phyloP scores from a whole-genome alignment of 2,329 filamentous ascomycete species.

The Aureobasidium pullulans region DNA sequence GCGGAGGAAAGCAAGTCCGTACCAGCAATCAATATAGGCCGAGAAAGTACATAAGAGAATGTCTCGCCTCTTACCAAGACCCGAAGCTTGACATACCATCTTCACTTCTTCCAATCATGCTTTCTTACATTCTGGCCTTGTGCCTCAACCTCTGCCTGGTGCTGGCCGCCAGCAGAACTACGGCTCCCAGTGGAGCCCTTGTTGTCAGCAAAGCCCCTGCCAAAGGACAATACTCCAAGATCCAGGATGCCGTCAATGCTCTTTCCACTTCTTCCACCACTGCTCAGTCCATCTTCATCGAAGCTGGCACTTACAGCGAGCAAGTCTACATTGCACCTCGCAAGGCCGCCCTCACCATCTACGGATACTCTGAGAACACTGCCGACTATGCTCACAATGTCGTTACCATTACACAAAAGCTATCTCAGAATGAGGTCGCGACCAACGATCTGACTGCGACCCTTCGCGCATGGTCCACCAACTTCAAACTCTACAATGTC shows the following conservation, averaged over 20 bases:
- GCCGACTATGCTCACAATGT: conserved; percentile 48
- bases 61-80: neutral
- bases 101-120: neutral
- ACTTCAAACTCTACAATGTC: conserved; percentile 57
- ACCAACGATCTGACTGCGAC: conserved; percentile 50
- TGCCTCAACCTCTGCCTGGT: conserved; percentile 17
- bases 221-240: conserved; percentile 33
- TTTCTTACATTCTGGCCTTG: conserved; percentile 12
- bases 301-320: conserved; percentile 53
- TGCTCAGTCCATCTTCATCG: conserved; percentile 56
- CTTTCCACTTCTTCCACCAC: conserved; percentile 45
- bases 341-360: conserved; percentile 46
- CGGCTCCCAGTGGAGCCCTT: conserved; percentile 45
- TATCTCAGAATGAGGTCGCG: conserved; percentile 40
- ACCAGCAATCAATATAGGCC: neutral
- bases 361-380: conserved; percentile 51
- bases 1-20: neutral
- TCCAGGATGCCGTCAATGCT: conserved; percentile 52
- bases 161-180: conserved; percentile 31
- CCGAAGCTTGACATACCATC: neutral
- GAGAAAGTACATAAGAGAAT: neutral
- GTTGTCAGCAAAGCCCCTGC: conserved; percentile 35
- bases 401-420: conserved; percentile 47
- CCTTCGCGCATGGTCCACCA: conserved; percentile 39
- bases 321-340: conserved; percentile 49